Conservation (phyloP, 345 rosid genomes). For the Pseudoturritis turrita region DNA sequence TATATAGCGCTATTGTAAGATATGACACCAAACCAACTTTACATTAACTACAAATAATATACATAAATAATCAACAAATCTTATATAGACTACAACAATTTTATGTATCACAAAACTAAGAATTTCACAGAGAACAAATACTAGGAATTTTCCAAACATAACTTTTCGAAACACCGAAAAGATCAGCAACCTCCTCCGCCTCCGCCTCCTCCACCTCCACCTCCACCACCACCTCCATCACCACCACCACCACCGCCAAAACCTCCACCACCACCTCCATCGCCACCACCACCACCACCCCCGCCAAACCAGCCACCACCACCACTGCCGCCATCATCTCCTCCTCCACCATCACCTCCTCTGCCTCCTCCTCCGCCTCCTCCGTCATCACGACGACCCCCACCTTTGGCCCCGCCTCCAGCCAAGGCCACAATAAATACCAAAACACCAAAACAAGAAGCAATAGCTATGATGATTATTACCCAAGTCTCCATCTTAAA, state of each 20-base stretch:
- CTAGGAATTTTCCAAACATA: not conserved
- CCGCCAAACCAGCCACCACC: not conserved
- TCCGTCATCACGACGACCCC: not conserved
- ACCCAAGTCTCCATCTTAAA: conserved; percentile 16
- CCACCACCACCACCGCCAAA: not conserved
- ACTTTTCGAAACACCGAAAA: not conserved
- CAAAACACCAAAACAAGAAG: not conserved
- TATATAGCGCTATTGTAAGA: not conserved
- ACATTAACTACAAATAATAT: not conserved
- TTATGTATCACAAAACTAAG: not conserved
- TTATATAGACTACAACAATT: not conserved
- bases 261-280: not conserved
- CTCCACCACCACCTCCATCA: not conserved
- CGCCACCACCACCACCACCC: not conserved
- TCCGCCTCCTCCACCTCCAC: not conserved
- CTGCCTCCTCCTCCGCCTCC: not conserved
- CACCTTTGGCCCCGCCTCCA: not conserved
- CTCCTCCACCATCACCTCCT: not conserved
- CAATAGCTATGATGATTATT: conserved; percentile 11
- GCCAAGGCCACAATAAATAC: not conserved
- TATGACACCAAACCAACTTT: not conserved
- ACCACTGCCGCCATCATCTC: not conserved
- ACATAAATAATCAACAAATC: not conserved
- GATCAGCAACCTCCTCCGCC: conserved; percentile 22
- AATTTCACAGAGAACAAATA: not conserved